Evolutionary conservation across 371 early-diverging fungal species (phyloP).

Genomic region (Conidiobolus incongruus): DNA sequence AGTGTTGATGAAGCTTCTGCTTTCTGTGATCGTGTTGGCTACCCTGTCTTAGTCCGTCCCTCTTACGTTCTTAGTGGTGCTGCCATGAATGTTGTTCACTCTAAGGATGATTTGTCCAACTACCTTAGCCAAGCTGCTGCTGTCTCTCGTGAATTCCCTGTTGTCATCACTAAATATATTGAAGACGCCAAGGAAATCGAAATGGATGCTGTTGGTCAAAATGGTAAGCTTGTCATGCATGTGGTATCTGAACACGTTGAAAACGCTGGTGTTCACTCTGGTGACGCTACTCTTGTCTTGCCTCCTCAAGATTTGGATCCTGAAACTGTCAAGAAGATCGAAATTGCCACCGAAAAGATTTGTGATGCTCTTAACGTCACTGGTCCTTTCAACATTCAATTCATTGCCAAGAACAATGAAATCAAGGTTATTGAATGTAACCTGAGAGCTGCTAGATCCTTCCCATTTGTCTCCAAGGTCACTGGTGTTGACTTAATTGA

Average conservation of each 20-base stretch:
- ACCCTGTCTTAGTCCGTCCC: constrained; percentile 83
- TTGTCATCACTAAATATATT: constrained; percentile 88
- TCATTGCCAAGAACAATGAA: constrained; percentile 64
- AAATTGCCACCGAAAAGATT: constrained; percentile 69
- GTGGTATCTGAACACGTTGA: constrained; percentile 87
- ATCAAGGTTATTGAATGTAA: constrained; percentile 96
- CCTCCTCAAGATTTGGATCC: constrained; percentile 82
- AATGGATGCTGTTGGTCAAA: constrained; percentile 81
- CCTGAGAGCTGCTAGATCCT: constrained; percentile 82
- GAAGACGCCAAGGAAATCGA: constrained; percentile 91
- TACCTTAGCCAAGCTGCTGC: constrained; percentile 66
- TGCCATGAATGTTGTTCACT: constrained; percentile 87
- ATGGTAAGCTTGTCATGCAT: constrained; percentile 71
- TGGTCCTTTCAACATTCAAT: constrained; percentile 96
- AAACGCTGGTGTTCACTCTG: constrained; percentile 93
- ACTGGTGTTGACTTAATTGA: constrained; percentile 80
- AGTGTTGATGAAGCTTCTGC: constrained; percentile 49
- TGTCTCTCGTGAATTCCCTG: constrained; percentile 81
- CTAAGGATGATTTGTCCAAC: constrained; percentile 43
- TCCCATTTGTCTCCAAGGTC: constrained; percentile 93
- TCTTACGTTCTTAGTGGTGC: constrained; percentile 90
- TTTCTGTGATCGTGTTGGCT: constrained; percentile 69
- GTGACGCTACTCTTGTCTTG: constrained; percentile 84
- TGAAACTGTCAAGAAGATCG: constrained; percentile 64
- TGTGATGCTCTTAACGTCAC: constrained; percentile 78